These are phyloP conservation scores for Suhomyces atakaporum DNA, from an alignment of 1,139 yeast genomes.

Conservation along the genomic window DNA sequence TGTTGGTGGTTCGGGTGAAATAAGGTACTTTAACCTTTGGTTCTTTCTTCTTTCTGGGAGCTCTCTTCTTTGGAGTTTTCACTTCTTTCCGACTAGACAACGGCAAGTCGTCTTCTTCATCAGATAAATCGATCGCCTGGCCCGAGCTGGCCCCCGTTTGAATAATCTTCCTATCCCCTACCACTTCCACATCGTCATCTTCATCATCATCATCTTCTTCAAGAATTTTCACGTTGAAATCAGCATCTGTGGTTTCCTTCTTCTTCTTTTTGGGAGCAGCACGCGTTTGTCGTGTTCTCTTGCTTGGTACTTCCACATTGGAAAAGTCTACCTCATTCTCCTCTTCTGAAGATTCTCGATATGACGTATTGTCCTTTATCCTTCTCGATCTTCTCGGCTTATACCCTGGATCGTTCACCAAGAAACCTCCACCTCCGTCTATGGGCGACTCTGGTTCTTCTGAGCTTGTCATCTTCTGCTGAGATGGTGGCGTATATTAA, in stretches of 20 bases:
- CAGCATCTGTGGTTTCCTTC: constrained; percentile 23
- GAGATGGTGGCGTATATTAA: constrained; percentile 9
- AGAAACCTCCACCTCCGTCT: constrained; percentile 43
- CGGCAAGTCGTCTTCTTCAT: constrained; percentile 27
- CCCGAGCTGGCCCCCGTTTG: constrained; percentile 23
- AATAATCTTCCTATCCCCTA: constrained; percentile 15
- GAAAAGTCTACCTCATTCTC: constrained; percentile 19
- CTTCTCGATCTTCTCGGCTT: constrained; percentile 23
- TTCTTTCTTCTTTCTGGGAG: constrained; percentile 38
- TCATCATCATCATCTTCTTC: constrained; percentile 29
- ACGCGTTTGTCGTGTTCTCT: constrained; percentile 22
- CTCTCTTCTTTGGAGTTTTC: constrained; percentile 18
- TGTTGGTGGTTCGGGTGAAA: constrained; percentile 64
- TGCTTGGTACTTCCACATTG: constrained; percentile 16
- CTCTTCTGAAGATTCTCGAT: constrained; percentile 26
- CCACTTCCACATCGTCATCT: constrained; percentile 19
- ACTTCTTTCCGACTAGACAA: constrained; percentile 23
- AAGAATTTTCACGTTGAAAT: constrained; percentile 21
- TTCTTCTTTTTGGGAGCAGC: constrained; percentile 16
- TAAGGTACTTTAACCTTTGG: constrained; percentile 65
- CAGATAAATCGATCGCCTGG: constrained; percentile 30
- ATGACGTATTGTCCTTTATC: constrained; percentile 19
- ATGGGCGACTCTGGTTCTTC: constrained; percentile 9
- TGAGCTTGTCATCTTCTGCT: constrained; percentile 1
- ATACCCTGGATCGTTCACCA: constrained; percentile 36